Evolutionary conservation across 352 stramenopile genomes (phyloP), one percentile per base, ranked within the genome.

Genomic region (Globisporangium nodosum): DNA sequence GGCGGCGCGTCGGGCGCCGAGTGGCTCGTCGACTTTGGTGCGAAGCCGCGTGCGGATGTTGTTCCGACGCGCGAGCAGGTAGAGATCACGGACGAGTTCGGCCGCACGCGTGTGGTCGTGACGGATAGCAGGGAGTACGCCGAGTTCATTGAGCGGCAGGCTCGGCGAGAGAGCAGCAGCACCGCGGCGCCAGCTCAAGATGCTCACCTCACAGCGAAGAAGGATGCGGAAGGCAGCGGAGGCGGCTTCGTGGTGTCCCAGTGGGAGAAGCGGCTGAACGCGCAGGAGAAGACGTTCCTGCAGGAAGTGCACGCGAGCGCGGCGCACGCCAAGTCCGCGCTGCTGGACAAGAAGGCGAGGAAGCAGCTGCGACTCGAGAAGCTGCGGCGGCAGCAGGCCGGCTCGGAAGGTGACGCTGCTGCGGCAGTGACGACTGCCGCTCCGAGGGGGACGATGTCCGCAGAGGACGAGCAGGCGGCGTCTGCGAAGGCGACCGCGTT

Each of bases 211-310:
- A 3, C 47, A 11, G 5, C 6, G 27, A 13, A 43, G 13, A 43
- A 15, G 8, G 37, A 43, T n/a, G 37, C 37, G 37, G 37, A 43
- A 4, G 37, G 37, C 8, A 43, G 37, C 37, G 12, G 55, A 3
- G 73, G 81, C 24, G 86, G 81, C 49, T 94, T 88, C 63, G 84
- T 94, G 20, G 71, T 81, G 12, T 92, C 84, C 11, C 84, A 92
- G 47, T 94, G 84, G 84, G 84, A 94, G 49, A 82, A 86, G 56
- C 79, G 74, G 13, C 66, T 94, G 18, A 88, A 87, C 31, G 56
- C 39, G 24, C 45, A 59, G 1, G 84, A 94, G 55, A 94, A 92
- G 57, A 37, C 61, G 6, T 82, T 85, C 56, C 51, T 94, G 3
- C 67, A 78, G 45, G 57, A 92, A 68, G 81, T 94, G 8, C 84